Base-by-base conservation (phyloP, 805 yeast genomes). In the Yarrowia divulgata region DNA sequence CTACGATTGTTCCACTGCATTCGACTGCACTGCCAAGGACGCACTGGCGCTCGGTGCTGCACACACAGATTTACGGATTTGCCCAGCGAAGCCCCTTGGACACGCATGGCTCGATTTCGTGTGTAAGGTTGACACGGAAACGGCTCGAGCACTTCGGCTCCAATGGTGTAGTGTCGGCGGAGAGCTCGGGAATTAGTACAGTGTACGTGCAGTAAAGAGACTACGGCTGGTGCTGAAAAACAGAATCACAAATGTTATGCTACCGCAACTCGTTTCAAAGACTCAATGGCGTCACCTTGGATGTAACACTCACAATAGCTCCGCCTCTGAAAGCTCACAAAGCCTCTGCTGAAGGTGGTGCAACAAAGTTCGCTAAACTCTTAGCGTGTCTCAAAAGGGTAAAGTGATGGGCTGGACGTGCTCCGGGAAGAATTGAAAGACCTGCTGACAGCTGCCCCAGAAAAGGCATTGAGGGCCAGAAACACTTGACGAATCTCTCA, bases 331-430 rank as follows among this genome's bases (percentile, higher is more conserved):
- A 52, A 52, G 37, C 62, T 9, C 34, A 9, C n/a, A 52, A 52
- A 52, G 37, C 37, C 46, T 23, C 35, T 42, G 45, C 35, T 42
- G 45, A 34, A 35, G 14, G 55, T 3, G 7, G 18, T 23, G 32
- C 14, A 54, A 54, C 60, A 37, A 54, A 57, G 63, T 57, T 57
- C 16, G 39, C 63, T 40, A 57, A 57, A 57, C 63, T 57, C 63
- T 16, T 48, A 54, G 37, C 48, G 42, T 57, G 63, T 57, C 63
- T 57, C 48, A 57, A 40, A 40, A 10, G 63, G 48, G 63, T 57
- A 57, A 57, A 40, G 63, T 57, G 63, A 57, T 57, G 48, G 48
- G 48, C 63, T 57, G 63, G 63, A 40, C 48, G 12, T 8, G 39
- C 12, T 16, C n/a, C 16, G 12, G 29, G 23, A 19, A 5, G 58